Conservation (phyloP, 495 filamentous ascomycete species). For the Sporormia fimetaria region DNA sequence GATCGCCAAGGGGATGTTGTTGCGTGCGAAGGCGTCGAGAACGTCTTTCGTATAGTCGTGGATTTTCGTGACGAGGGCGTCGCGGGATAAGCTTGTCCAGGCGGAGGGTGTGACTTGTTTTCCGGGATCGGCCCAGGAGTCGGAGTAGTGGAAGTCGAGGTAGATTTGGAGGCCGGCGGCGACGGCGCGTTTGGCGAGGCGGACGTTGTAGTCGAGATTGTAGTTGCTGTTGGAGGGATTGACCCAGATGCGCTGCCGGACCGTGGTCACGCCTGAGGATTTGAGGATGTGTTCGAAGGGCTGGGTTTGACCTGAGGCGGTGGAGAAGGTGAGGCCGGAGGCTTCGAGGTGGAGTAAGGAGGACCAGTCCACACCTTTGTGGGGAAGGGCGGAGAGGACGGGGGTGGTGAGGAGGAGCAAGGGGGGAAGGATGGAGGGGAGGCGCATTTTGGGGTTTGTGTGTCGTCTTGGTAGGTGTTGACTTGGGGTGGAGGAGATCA, state of each 20-base stretch:
- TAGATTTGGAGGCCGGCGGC: slow-evolving; percentile 54
- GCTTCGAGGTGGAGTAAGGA: slow-evolving; percentile 56
- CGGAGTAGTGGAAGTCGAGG: slow-evolving; percentile 59
- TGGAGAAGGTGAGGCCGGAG: slow-evolving; percentile 49
- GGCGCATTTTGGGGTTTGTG: slow-evolving; percentile 5
- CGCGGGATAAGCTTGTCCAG: slow-evolving; percentile 23
- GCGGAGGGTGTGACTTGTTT: slow-evolving; percentile 30
- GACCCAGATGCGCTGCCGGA: slow-evolving; percentile 65
- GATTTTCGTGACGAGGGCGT: slow-evolving; percentile 25
- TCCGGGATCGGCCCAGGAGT: slow-evolving; percentile 48
- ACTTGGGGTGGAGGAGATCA: too few species aligned
- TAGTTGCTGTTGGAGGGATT: slow-evolving; percentile 55
- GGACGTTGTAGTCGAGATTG: slow-evolving; percentile 56
- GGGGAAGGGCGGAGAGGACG: slow-evolving; percentile 41
- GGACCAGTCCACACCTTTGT: slow-evolving; percentile 64
- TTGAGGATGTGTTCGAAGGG: slow-evolving; percentile 53
- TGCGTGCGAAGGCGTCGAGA: slow-evolving; percentile 31
- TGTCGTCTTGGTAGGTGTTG: background rate
- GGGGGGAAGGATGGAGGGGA: slow-evolving; percentile 7
- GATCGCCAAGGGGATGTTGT: slow-evolving; percentile 30
- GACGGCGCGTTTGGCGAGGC: slow-evolving; percentile 52
- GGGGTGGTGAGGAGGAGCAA: slow-evolving; percentile 1
- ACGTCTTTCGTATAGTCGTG: slow-evolving; percentile 34
- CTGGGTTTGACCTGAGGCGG: slow-evolving; percentile 39
- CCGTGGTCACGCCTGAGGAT: slow-evolving; percentile 54